These are phyloP conservation scores for Cytospora piceicola DNA, from an alignment of 2,329 filamentous ascomycete species.

Conservation along the genomic window DNA sequence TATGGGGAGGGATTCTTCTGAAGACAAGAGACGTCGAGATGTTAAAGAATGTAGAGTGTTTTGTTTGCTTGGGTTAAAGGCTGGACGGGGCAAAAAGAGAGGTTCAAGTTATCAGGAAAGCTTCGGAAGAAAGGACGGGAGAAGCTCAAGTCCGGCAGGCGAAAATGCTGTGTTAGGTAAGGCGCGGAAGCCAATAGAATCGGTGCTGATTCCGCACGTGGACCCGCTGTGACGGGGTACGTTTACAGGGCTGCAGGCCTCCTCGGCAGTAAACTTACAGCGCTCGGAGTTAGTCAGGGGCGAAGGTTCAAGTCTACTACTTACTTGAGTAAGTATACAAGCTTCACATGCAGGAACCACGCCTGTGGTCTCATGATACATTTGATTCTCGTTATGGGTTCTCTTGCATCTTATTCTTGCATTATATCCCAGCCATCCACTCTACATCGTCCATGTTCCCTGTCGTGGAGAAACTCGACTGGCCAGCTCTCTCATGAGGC, in stretches of 20 bases:
- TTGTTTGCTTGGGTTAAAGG: not conserved
- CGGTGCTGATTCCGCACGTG: constrained; percentile 28
- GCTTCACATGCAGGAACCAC: not conserved
- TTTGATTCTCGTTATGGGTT: not conserved
- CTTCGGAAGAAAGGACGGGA: constrained; percentile 31
- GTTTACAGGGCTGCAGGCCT: constrained; percentile 26
- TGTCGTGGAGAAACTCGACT: not conserved
- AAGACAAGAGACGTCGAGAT: constrained; percentile 24
- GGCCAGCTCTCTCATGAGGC: not conserved
- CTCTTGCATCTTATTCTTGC: no score
- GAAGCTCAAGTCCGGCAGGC: constrained; percentile 37
- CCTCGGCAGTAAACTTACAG: not conserved
- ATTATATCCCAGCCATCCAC: not conserved
- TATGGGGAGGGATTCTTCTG: not conserved
- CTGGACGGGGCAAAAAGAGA: not conserved
- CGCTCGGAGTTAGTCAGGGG: not conserved
- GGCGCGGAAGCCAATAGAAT: constrained; percentile 38
- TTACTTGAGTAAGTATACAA: not conserved
- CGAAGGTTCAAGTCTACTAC: no score
- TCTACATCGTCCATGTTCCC: not conserved
- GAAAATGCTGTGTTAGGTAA: constrained; percentile 29
- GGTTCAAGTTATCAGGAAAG: constrained; percentile 22
- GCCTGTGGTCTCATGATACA: not conserved
- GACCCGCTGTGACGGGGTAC: constrained; percentile 34
- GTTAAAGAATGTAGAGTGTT: constrained; percentile 12